A percentile compares a stretch with the other conserved stretches of the same genome.
These are phyloP conservation scores for Phyllosticta capitalensis DNA, from an alignment of 2,329 filamentous ascomycete genomes.

Conservation along the genomic window DNA sequence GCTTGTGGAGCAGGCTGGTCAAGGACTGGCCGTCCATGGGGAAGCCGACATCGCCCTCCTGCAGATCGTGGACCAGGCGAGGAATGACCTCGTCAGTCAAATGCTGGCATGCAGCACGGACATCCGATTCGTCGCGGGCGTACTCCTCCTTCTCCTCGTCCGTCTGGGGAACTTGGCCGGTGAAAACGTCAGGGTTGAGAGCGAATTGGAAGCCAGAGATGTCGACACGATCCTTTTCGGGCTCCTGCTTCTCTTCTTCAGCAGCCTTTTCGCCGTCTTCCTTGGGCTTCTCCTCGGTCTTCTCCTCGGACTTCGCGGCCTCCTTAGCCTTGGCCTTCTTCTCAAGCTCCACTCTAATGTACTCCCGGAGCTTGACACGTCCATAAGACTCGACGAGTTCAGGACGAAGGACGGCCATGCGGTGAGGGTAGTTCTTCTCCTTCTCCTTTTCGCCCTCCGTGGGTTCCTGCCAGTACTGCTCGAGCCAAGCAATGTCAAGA, in stretches of 20 bases:
- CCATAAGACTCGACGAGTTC: constrained; percentile 84
- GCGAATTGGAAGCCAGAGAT: constrained; percentile 79
- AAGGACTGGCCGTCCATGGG: constrained; percentile 97
- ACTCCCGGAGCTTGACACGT: constrained; percentile 78
- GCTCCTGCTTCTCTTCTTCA: constrained; percentile 19
- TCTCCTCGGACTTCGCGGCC: constrained; percentile 17
- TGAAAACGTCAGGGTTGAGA: constrained; percentile 92
- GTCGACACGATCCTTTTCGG: constrained; percentile 62
- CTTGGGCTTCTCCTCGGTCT: constrained; percentile 15
- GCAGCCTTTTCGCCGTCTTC: constrained; percentile 14
- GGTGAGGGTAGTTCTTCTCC: constrained; percentile 67
- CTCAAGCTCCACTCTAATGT: constrained; percentile 67
- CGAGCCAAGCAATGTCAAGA: constrained; percentile 82
- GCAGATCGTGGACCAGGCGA: constrained; percentile 75
- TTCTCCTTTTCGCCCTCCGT: constrained; percentile 38
- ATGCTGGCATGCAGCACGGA: constrained; percentile 72
- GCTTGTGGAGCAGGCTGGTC: constrained; percentile 82
- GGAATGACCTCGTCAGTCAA: constrained; percentile 71
- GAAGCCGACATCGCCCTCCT: constrained; percentile 89
- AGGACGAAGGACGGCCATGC: constrained; percentile 86
- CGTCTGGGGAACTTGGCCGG: constrained; percentile 80
- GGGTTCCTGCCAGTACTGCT: constrained; percentile 52
- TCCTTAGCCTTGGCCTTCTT: constrained; percentile 23
- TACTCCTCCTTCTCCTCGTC: constrained; percentile 81
- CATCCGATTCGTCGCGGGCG: constrained; percentile 76